These are phyloP conservation scores for Cutaneotrichosporon arboriforme DNA, from an alignment of 1,284 basidiomycete genomes.

Conservation along the genomic window DNA sequence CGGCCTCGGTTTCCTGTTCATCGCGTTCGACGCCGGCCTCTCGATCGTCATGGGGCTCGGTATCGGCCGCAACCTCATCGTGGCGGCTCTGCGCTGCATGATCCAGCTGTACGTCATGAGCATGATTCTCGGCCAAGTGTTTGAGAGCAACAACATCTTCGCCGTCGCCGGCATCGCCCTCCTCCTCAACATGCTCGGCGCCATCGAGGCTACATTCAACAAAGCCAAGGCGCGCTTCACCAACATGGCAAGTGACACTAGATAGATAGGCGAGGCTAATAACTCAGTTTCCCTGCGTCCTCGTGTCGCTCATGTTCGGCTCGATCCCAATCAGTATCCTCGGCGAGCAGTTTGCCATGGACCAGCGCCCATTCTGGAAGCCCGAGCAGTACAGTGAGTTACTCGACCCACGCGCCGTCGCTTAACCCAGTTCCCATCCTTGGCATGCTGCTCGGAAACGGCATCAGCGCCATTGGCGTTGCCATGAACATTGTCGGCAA, in stretches of 20 bases:
- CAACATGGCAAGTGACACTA: constrained; percentile 57
- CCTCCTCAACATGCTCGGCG: constrained; percentile 66
- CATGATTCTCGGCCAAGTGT: constrained; percentile 64
- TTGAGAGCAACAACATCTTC: constrained; percentile 66
- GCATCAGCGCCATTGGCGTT: constrained; percentile 68
- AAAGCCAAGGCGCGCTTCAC: constrained; percentile 67
- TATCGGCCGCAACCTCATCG: constrained; percentile 62
- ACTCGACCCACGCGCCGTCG: too few species aligned
- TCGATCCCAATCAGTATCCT: constrained; percentile 75
- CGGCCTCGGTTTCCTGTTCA: constrained; percentile 64
- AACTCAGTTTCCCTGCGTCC: constrained; percentile 61
- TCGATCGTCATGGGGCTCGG: constrained; percentile 63
- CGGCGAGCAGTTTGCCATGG: constrained; percentile 71
- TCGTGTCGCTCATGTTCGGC: constrained; percentile 64
- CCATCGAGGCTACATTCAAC: constrained; percentile 56
- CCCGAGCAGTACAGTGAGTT: constrained; percentile 69
- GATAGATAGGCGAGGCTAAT: background rate
- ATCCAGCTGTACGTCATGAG: constrained; percentile 69
- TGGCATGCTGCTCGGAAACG: constrained; percentile 79
- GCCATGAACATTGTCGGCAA: constrained; percentile 52
- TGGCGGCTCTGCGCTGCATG: constrained; percentile 66
- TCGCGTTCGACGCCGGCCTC: constrained; percentile 53
- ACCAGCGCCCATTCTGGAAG: constrained; percentile 68
- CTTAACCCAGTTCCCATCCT: constrained; percentile 64
- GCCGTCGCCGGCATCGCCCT: constrained; percentile 69